Conservation (phyloP, 116 monocot species). For the Posidonia oceanica region DNA sequence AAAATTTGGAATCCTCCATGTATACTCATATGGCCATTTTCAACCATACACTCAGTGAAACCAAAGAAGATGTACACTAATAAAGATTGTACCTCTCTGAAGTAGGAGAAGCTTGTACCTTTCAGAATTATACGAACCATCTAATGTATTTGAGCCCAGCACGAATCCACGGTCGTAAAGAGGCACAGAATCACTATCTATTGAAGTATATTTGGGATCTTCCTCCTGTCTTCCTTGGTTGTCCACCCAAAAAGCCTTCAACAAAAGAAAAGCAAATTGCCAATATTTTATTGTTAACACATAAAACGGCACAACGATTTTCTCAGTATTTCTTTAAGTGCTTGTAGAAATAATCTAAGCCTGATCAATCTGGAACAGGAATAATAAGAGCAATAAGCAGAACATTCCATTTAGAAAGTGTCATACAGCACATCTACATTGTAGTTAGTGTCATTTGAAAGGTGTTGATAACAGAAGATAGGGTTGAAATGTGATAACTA, state of each 20-base stretch:
- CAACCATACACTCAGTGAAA: too few relatives aligned
- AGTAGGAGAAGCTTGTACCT: constrained; percentile 25
- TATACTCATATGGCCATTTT: too few relatives aligned
- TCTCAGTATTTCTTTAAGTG: background rate
- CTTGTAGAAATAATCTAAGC: background rate
- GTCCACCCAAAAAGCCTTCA: constrained; percentile 88
- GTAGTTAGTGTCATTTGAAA: too few relatives aligned
- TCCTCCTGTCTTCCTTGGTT: constrained; percentile 50
- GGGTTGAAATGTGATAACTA: too few relatives aligned
- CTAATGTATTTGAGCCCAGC: constrained; percentile 43
- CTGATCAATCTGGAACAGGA: background rate
- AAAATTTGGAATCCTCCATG: too few relatives aligned
- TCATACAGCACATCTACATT: too few relatives aligned
- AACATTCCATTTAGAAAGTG: too few relatives aligned
- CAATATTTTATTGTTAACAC: too few relatives aligned
- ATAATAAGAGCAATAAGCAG: background rate
- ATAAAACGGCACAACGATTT: too few relatives aligned
- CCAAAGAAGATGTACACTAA: too few relatives aligned
- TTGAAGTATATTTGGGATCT: constrained; percentile 7
- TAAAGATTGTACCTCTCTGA: too few relatives aligned
- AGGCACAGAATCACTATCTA: constrained; percentile 43
- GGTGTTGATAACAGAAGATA: too few relatives aligned
- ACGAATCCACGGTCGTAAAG: constrained; percentile 87
- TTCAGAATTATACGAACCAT: constrained; percentile 43
- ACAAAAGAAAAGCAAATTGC: constrained; percentile 1